Base-by-base conservation (phyloP, 192 early-diverging fungal genomes). In the Nowakowskiella sp. region DNA sequence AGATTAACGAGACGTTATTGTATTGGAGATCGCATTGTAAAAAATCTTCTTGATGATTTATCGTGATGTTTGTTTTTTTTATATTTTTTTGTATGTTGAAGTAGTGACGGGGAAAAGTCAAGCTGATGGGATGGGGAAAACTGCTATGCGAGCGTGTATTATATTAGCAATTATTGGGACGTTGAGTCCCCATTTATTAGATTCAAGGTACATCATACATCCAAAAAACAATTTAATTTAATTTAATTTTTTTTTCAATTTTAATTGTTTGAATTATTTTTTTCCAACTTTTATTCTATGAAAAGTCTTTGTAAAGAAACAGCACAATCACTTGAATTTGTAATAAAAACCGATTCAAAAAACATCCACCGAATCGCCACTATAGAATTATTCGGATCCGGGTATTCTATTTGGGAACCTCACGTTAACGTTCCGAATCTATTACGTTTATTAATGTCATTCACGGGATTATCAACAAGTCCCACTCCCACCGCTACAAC, bases 91-190 rank as follows among this genome's bases (percentile, higher is more conserved):
- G 2, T 13, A 6, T 21, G 25, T 0, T n/a, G n/a, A n/a, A n/a
- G n/a, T n/a, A 84, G 77, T 82, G 27, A 74, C 82, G 28, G 57
- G 57, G 4, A 52, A 67, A 4, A 65, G 56, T 33, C 61, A 52
- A 1, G 58, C 57, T 49, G 66, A 77, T 31, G 64, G 62, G 51
- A 79, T 77, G 68, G 65, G 74, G 0, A 77, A 80, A 53, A 55
- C 53, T 0, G 60, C 65, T 25, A 49, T 70, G 9, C 62, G 87
- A 1, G 84, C 87, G 1, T 68, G 82, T 0, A 71, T 92, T 24
- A 78, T 92, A 13, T 66, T 92, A 26, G 89, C 77, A 7, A 82
- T 90, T 16, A 73, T 92, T 44, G 87, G 84, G 1, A 77, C 73
- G 2, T 74, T 80, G 33, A 65, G 81, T 42, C 66, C 83, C 2